Conservation (phyloP, 2,329 filamentous ascomycete species). For the Proliferodiscus dingleyae region DNA sequence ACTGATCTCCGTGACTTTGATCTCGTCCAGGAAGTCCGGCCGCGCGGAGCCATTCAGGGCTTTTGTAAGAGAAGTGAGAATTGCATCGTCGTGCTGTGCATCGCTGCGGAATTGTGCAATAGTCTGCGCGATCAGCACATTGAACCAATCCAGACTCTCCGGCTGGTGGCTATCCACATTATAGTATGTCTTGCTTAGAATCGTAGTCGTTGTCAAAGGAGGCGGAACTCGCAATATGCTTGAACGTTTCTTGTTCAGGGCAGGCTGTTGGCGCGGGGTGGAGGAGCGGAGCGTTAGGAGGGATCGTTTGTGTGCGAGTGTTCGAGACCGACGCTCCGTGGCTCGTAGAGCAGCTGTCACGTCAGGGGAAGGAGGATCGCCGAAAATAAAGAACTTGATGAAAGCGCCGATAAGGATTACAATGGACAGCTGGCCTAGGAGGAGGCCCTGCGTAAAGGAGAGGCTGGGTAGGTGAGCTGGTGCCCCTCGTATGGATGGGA, state of each 20-base stretch:
- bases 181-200: slow-evolving; percentile 95
- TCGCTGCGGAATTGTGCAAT: slow-evolving; percentile 93
- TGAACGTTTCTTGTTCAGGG: slow-evolving; percentile 58
- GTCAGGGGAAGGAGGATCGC: slow-evolving; percentile 81
- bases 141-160: slow-evolving; percentile 98
- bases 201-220: slow-evolving; percentile 82
- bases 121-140: slow-evolving; percentile 92
- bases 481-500: slow-evolving; percentile 1
- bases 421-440: slow-evolving; percentile 89
- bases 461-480: slow-evolving; percentile 46
- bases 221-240: slow-evolving; percentile 69
- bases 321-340: slow-evolving; percentile 67
- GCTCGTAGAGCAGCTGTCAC: slow-evolving; percentile 71
- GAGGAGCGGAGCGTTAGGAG: slow-evolving; percentile 55
- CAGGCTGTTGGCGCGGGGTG: slow-evolving; percentile 28
- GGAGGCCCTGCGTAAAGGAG: slow-evolving; percentile 89
- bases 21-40: slow-evolving; percentile 89
- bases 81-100: slow-evolving; percentile 85
- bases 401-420: slow-evolving; percentile 88
- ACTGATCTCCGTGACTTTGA: slow-evolving; percentile 87
- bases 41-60: slow-evolving; percentile 82
- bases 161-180: slow-evolving; percentile 94
- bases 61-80: slow-evolving; percentile 77
- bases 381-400: slow-evolving; percentile 99
- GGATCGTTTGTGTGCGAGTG: slow-evolving; percentile 71